These are phyloP conservation scores for Mucor sp. DNA, from an alignment of 371 early-diverging fungal species.

Conservation along the genomic window DNA sequence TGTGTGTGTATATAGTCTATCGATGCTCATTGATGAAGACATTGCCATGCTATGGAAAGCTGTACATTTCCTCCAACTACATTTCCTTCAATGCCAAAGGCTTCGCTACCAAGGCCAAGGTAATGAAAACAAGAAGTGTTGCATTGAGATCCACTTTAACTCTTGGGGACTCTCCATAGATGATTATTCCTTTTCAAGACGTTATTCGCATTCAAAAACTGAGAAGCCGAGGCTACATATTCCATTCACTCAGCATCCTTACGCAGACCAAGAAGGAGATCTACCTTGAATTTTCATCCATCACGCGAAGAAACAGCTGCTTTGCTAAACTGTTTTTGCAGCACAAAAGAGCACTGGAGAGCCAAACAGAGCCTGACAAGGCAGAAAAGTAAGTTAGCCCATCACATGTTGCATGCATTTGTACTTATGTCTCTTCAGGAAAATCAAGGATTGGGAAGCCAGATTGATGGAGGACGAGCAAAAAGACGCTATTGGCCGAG, in stretches of 20 bases:
- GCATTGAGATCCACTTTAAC: not conserved
- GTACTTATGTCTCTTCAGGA: not conserved
- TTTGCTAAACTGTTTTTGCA: constrained; percentile 44
- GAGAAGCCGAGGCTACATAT: constrained; percentile 40
- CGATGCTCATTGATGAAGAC: constrained; percentile 51
- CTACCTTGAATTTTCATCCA: constrained; percentile 46
- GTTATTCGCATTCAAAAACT: constrained; percentile 44
- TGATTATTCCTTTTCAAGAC: constrained; percentile 50
- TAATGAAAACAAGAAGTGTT: constrained; percentile 14
- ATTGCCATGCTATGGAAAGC: constrained; percentile 62
- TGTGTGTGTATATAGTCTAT: constrained; percentile 38
- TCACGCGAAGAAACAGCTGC: constrained; percentile 44
- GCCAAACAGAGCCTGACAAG: constrained; percentile 11
- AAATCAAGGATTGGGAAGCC: constrained; percentile 38
- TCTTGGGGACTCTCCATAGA: constrained; percentile 7
- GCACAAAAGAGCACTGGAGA: constrained; percentile 22
- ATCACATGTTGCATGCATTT: not conserved
- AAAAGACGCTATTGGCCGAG: constrained; percentile 1
- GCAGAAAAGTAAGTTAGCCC: constrained; percentile 13
- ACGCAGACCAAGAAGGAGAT: constrained; percentile 33
- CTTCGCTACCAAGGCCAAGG: constrained; percentile 62
- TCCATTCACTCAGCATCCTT: constrained; percentile 20
- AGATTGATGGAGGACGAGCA: constrained; percentile 29
- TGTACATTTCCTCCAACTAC: constrained; percentile 68
- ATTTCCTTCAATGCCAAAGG: constrained; percentile 70